Percentiles rank a stretch among this genome's conserved stretches.
Evolutionary conservation across 352 stramenopile species (phyloP).

Genomic region (Phytophthora ohioensis): DNA sequence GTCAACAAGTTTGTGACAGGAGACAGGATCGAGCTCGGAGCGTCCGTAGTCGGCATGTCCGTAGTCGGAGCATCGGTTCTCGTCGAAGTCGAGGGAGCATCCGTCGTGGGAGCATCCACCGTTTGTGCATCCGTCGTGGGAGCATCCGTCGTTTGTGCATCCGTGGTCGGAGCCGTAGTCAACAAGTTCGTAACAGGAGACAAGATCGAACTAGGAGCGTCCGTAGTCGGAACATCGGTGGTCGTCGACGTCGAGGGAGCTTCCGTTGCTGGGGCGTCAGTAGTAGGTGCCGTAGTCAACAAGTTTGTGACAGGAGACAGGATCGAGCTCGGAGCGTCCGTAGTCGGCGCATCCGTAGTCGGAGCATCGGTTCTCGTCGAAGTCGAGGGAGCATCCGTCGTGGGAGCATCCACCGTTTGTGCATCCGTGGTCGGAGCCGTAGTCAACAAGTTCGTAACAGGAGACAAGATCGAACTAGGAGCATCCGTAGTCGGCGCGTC

Average conservation of each 20-base stretch:
- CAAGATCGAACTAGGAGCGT: neutral
- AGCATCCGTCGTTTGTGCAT: no score
- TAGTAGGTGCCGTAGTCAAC: slow-evolving; percentile 7
- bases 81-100: no score
- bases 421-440: slow-evolving; percentile 3
- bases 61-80: neutral
- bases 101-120: no score
- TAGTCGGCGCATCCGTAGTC: slow-evolving; percentile 1
- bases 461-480: slow-evolving; percentile 13
- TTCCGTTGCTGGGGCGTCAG: slow-evolving; percentile 1
- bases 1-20: slow-evolving; percentile 17
- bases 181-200: slow-evolving; percentile 20
- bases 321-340: slow-evolving; percentile 7
- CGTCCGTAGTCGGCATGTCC: neutral
- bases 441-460: slow-evolving; percentile 25
- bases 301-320: slow-evolving; percentile 14
- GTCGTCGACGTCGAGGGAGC: slow-evolving; percentile 1
- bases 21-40: slow-evolving; percentile 16
- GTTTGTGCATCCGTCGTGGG: no score
- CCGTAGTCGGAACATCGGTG: neutral
- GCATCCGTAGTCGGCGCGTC: slow-evolving; percentile 8
- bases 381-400: neutral
- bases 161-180: neutral
- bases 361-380: neutral
- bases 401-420: neutral